Base-by-base conservation (phyloP, 768 basidiomycete genomes). In the Leccinum aurantiacum region DNA sequence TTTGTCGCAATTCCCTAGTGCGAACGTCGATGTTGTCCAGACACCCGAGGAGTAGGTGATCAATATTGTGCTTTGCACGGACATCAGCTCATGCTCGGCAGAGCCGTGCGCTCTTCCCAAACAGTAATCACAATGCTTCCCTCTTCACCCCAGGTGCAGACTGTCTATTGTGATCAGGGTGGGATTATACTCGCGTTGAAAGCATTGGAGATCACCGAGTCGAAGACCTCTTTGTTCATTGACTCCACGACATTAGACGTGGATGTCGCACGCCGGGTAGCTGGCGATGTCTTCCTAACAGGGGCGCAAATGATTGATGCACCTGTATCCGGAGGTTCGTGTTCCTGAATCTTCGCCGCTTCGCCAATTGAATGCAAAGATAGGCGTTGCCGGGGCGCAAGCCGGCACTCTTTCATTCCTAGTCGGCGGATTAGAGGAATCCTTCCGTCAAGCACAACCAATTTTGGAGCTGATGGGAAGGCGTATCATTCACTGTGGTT, bases 191-290 rank as follows among this genome's bases (percentile, higher is more conserved):
- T 88, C 4, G 80, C 84, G 0, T 76, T 96, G 52, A 76, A 75
- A 54, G 77, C 74, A 17, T 67, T 93, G 41, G 53, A 74, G 2
- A 67, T 65, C n/a, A 65, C 66, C 1, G 76, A 80, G 14, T 57
- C 74, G 31, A 70, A 75, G 29, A 63, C 68, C 24, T 89, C 90
- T 0, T 70, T 96, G 11, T 85, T 87, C 63, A 90, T 98, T 54
- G 95, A 98, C 74, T 93, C 91, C 8, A 98, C 95, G 9, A 96
- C 95, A 0, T 79, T 95, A 41, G 93, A 96, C 65, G 89, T 95
- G 6, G 78, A 78, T 7, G 84, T 89, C 9, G 88, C 94, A 0
- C 84, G 84, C 46, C 73, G 80, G 31, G 85, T 95, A 11, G 84
- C 93, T 0, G 60, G 70, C 10, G 75, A 80, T 24, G 83, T 91